A percentile compares a stretch with the other conserved stretches of the same genome.
These are phyloP conservation scores for Pseudocercospora eumusae DNA, from an alignment of 2,329 filamentous ascomycete species.

Conservation along the genomic window DNA sequence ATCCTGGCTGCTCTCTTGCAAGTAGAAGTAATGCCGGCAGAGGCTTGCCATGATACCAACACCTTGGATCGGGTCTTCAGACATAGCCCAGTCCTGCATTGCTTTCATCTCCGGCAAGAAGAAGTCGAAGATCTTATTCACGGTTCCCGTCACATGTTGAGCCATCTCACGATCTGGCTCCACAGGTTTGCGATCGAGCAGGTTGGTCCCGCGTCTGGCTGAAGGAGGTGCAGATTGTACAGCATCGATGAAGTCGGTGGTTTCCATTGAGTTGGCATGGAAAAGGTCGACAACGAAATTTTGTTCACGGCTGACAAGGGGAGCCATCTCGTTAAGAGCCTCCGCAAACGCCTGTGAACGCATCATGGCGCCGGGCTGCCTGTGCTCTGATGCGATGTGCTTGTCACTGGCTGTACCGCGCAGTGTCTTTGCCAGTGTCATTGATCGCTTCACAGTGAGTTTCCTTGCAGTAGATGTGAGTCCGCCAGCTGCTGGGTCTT, in stretches of 20 bases:
- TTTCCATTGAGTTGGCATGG: conserved; percentile 83
- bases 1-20: conserved; percentile 90
- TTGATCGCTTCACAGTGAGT: conserved; percentile 89
- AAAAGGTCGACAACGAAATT: conserved; percentile 98
- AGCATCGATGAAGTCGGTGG: conserved; percentile 78
- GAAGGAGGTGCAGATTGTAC: conserved; percentile 67
- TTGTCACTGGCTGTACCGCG: conserved; percentile 66
- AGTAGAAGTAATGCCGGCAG: conserved; percentile 74
- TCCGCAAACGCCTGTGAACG: conserved; percentile 80
- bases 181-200: conserved; percentile 73
- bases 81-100: conserved; percentile 80
- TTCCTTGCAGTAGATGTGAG: conserved; percentile 77
- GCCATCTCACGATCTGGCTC: conserved; percentile 87
- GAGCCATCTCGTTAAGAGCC: conserved; percentile 77
- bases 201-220: conserved; percentile 69
- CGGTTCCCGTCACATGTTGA: conserved; percentile 78
- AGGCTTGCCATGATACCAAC: conserved; percentile 81
- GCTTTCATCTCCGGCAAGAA: conserved; percentile 75
- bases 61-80: conserved; percentile 83
- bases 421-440: conserved; percentile 75
- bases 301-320: conserved; percentile 86
- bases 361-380: conserved; percentile 45
- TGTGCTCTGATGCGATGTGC: conserved; percentile 59
- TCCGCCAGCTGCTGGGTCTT: conserved; percentile 61
- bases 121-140: conserved; percentile 86